phyloP scores from a whole-genome alignment of 805 yeast genomes.

The Wickerhamomyces chaumierensis region DNA sequence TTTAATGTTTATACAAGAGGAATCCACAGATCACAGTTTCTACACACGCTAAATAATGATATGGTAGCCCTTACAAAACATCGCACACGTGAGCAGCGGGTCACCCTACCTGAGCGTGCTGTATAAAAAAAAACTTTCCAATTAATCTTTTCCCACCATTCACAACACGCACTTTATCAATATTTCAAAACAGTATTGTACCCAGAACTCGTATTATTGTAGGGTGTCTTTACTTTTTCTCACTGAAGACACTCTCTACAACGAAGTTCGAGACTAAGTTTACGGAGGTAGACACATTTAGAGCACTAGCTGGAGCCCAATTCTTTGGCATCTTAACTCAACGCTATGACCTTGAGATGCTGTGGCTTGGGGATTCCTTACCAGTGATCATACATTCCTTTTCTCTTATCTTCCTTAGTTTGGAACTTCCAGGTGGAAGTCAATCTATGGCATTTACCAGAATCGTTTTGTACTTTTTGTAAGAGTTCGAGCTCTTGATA shows the following conservation, averaged over 20 bases:
- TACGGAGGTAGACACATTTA: conserved; percentile 5
- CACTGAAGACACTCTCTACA: conserved; percentile 19
- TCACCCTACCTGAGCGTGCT: neutral
- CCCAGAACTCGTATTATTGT: conserved; percentile 20
- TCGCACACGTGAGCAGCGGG: no score
- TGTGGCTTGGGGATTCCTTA: conserved; percentile 19
- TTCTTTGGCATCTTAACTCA: conserved; percentile 15
- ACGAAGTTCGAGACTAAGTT: conserved; percentile 17
- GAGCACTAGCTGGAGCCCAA: conserved; percentile 26
- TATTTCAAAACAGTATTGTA: conserved; percentile 13
- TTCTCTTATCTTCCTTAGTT: no score
- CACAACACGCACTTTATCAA: neutral
- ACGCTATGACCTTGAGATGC: conserved; percentile 3
- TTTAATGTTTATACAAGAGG: no score
- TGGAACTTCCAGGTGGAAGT: neutral
- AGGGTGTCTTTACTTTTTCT: conserved; percentile 17
- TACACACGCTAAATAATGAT: no score
- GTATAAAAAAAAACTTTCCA: neutral
- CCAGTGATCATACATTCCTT: conserved; percentile 22
- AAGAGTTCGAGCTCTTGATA: no score
- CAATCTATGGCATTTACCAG: neutral
- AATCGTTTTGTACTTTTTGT: no score
- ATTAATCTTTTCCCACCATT: no score
- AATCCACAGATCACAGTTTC: no score
- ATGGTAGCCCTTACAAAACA: neutral